Percentiles rank a stretch among this genome's conserved stretches.
Conservation (phyloP, 1,139 yeast species). For the Blastobotrys arbuscula region DNA sequence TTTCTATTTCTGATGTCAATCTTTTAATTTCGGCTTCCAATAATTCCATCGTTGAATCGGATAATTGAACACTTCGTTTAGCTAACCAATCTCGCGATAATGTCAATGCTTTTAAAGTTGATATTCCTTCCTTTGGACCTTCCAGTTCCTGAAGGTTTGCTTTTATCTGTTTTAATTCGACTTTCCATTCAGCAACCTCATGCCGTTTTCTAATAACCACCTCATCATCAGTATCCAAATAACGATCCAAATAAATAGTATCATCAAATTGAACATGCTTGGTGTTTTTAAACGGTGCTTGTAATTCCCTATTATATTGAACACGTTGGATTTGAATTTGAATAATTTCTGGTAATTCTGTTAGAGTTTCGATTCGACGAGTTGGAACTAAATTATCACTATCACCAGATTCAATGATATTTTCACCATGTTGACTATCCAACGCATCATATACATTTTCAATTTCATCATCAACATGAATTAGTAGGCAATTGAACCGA, state of each 20-base stretch:
- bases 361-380: constrained; percentile 59
- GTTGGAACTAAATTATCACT: constrained; percentile 41
- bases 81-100: constrained; percentile 55
- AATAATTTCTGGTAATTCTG: constrained; percentile 68
- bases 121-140: constrained; percentile 31
- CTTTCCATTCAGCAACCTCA: constrained; percentile 62
- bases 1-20: constrained; percentile 22
- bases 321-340: constrained; percentile 95
- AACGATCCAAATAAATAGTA: constrained; percentile 77
- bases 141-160: constrained; percentile 42
- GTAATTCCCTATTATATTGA: constrained; percentile 69
- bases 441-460: constrained; percentile 84
- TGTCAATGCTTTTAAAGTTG: constrained; percentile 33
- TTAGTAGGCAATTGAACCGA: constrained; percentile 72
- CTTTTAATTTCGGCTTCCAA: constrained; percentile 23
- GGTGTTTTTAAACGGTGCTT: constrained; percentile 73
- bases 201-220: constrained; percentile 48
- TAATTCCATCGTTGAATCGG: constrained; percentile 13
- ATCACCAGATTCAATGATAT: constrained; percentile 66
- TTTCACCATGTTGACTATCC: constrained; percentile 78
- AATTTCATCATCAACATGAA: constrained; percentile 76
- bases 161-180: constrained; percentile 44
- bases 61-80: constrained; percentile 12
- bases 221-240: constrained; percentile 65
- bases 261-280: constrained; percentile 80